phyloP scores from a whole-genome alignment of 2,329 filamentous ascomycete species.

The Trichothecium sympodiale region DNA sequence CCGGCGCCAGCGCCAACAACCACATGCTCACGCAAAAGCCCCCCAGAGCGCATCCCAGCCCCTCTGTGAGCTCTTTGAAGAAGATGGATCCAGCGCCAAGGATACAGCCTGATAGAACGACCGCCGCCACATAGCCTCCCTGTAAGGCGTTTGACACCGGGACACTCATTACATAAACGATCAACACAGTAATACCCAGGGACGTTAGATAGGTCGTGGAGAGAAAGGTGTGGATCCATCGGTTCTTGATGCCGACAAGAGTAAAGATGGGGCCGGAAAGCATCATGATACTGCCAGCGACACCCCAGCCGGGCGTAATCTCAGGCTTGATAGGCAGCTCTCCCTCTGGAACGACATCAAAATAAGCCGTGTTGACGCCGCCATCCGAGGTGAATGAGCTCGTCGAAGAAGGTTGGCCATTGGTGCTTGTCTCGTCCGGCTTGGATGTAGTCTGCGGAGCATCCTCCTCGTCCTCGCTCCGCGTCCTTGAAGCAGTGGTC shows the following conservation, averaged over 20 bases:
- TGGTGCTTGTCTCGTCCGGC: slow-evolving; percentile 5
- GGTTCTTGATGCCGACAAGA: slow-evolving; percentile 73
- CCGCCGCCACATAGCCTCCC: slow-evolving; percentile 77
- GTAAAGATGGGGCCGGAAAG: slow-evolving; percentile 59
- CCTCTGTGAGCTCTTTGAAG: slow-evolving; percentile 73
- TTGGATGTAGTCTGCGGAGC: slow-evolving; percentile 3
- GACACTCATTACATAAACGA: slow-evolving; percentile 78
- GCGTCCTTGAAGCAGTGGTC: slow-evolving; percentile 1
- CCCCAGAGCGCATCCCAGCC: slow-evolving; percentile 74
- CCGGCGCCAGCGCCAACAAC: slow-evolving; percentile 67
- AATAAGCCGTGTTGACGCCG: no score
- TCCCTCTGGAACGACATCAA: slow-evolving; percentile 24
- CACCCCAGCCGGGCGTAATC: slow-evolving; percentile 71
- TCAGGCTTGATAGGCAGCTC: slow-evolving; percentile 60
- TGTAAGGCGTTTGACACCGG: slow-evolving; percentile 68
- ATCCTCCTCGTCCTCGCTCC: slow-evolving; percentile 4
- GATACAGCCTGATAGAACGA: slow-evolving; percentile 58
- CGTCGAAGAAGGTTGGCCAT: background rate
- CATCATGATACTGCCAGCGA: slow-evolving; percentile 69
- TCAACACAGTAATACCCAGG: slow-evolving; percentile 67
- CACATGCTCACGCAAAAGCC: slow-evolving; percentile 86
- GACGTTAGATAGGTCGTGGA: slow-evolving; percentile 65
- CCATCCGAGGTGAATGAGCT: no score
- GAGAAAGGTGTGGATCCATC: slow-evolving; percentile 68
- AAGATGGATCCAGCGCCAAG: slow-evolving; percentile 65